Evolutionary conservation across 768 basidiomycete genomes (phyloP).

Genomic region (Leccinum incarnatum): DNA sequence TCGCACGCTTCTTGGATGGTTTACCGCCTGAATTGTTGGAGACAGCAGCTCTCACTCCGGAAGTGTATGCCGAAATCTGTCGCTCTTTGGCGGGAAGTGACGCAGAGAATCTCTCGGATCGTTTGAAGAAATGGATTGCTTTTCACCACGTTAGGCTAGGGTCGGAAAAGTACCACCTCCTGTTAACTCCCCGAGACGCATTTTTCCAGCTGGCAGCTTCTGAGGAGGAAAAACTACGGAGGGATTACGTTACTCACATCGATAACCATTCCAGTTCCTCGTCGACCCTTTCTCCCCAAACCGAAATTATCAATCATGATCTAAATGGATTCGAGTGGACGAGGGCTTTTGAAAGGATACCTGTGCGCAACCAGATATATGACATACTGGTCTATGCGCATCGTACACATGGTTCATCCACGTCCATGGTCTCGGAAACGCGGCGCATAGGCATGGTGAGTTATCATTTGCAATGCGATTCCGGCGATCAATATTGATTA

Average conservation of each 20-base stretch:
- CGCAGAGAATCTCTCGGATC: conserved; percentile 35
- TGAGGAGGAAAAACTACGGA: conserved; percentile 50
- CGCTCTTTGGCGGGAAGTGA: conserved; percentile 42
- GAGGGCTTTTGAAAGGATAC: conserved; percentile 56
- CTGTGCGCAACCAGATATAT: conserved; percentile 65
- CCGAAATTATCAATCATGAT: conserved; percentile 19
- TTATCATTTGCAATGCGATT: conserved; percentile 7
- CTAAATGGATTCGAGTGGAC: conserved; percentile 32
- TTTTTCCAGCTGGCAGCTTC: conserved; percentile 49
- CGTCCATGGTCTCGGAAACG: conserved; percentile 54
- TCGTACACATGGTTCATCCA: conserved; percentile 51
- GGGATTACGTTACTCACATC: conserved; percentile 43
- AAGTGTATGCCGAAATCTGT: conserved; percentile 52
- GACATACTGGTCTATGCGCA: conserved; percentile 68
- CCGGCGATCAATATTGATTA: not conserved
- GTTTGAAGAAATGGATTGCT: conserved; percentile 50
- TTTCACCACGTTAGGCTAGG: conserved; percentile 63
- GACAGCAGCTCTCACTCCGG: conserved; percentile 54
- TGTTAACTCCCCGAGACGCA: conserved; percentile 59
- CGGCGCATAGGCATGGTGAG: conserved; percentile 60
- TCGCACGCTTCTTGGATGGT: conserved; percentile 47
- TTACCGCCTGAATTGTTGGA: conserved; percentile 58
- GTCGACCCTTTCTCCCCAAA: conserved; percentile 17
- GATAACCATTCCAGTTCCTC: conserved; percentile 20
- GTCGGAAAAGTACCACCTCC: conserved; percentile 54